Conservation (phyloP, 2,329 filamentous ascomycete genomes). For the Aschersonia sp. region DNA sequence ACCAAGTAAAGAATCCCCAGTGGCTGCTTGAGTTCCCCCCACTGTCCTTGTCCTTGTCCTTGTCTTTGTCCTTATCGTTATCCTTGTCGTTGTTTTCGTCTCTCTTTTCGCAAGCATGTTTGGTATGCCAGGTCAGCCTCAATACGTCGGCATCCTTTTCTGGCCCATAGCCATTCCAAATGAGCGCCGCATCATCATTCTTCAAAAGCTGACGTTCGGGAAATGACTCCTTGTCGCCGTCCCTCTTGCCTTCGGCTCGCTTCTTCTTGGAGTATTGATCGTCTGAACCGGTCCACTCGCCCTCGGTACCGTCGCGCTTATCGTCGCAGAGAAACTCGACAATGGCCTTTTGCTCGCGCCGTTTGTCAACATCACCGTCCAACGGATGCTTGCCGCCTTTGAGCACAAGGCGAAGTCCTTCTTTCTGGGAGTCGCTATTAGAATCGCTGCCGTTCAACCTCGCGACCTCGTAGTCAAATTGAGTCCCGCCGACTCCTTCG, state of each 20-base stretch:
- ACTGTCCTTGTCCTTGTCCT: conserved; percentile 26
- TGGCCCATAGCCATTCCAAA: conserved; percentile 59
- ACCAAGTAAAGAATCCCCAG: conserved; percentile 98
- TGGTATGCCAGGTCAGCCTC: conserved; percentile 72
- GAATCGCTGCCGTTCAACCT: conserved; percentile 51
- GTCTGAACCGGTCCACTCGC: conserved; percentile 44
- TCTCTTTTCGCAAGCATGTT: conserved; percentile 61
- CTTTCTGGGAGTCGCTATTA: conserved; percentile 48
- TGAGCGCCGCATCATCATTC: conserved; percentile 47
- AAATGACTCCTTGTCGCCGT: conserved; percentile 21
- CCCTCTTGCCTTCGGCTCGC: conserved; percentile 11
- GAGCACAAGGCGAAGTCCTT: conserved; percentile 60
- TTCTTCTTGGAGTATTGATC: conserved; percentile 5
- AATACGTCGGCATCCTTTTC: conserved; percentile 48
- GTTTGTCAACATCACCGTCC: conserved; percentile 33
- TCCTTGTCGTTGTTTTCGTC: conserved; percentile 29
- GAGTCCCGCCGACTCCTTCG: conserved; percentile 36
- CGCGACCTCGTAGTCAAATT: conserved; percentile 51
- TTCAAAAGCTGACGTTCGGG: conserved; percentile 34
- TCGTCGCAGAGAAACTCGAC: conserved; percentile 77
- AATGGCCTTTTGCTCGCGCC: conserved; percentile 55
- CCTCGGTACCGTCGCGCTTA: conserved; percentile 59
- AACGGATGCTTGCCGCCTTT: conserved; percentile 40
- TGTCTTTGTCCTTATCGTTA: conserved; percentile 21
- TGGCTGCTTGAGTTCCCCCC: conserved; percentile 33